phyloP scores from a whole-genome alignment of 495 filamentous ascomycete species.

The Aspergillus taichungensis region DNA sequence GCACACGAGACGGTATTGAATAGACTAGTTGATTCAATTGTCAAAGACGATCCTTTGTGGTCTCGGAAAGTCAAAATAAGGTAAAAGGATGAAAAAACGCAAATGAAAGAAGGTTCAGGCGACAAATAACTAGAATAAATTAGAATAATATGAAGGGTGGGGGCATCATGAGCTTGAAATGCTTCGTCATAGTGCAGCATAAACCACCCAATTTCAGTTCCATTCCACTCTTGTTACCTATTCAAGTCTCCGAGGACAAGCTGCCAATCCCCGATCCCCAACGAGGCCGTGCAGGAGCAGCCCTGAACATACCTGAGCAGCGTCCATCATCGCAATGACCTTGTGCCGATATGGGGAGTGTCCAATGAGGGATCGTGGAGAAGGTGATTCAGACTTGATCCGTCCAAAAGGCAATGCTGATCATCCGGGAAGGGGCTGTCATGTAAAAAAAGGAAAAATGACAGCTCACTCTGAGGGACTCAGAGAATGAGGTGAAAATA shows the following conservation, averaged over 20 bases:
- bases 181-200: not conserved
- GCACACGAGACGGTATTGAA: conserved; percentile 4
- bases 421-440: conserved; percentile 6
- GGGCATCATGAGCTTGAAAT: not conserved
- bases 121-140: not conserved
- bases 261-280: conserved; percentile 5
- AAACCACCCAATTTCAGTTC: conserved; percentile 4
- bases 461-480: conserved; percentile 11
- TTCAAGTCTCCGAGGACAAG: not conserved
- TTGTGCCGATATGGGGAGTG: too few relatives aligned
- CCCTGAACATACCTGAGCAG: too few relatives aligned
- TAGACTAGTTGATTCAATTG: not conserved
- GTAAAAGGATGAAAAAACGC: too few relatives aligned
- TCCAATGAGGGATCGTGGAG: conserved; percentile 11
- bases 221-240: conserved; percentile 14
- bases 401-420: conserved; percentile 14
- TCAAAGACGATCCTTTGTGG: not conserved
- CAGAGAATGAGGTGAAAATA: too few relatives aligned
- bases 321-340: not conserved
- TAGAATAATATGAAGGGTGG: not conserved
- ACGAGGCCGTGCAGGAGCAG: conserved; percentile 17
- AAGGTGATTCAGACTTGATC: conserved; percentile 13
- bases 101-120: too few relatives aligned
- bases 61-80: not conserved
- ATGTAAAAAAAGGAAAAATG: conserved; percentile 1